Percentiles rank a stretch among this genome's conserved stretches.
phyloP scores from a whole-genome alignment of 2,329 filamentous ascomycete genomes.

The Diaporthe citriasiana region DNA sequence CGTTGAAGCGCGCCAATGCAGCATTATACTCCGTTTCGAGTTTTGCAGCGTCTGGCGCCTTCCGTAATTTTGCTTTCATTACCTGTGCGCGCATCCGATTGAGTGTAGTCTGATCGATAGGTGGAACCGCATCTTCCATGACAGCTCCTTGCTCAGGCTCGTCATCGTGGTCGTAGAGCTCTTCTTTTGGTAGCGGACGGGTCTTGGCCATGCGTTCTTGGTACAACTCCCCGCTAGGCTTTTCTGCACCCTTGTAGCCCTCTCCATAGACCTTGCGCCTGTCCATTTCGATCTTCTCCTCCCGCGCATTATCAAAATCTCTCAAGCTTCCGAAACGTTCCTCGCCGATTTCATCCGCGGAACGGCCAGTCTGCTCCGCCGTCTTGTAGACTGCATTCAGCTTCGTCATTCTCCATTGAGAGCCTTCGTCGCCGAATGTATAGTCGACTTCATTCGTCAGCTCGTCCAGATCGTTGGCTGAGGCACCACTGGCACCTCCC shows the following conservation, averaged over 20 bases:
- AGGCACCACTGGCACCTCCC: conserved; percentile 33
- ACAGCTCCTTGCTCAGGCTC: conserved; percentile 67
- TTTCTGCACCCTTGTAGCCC: conserved; percentile 87
- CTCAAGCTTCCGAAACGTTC: conserved; percentile 86
- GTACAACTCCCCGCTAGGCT: conserved; percentile 89
- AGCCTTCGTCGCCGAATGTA: conserved; percentile 89
- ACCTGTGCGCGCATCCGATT: conserved; percentile 94
- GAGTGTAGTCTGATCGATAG: conserved; percentile 82
- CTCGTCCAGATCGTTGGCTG: conserved; percentile 70
- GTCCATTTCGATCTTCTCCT: conserved; percentile 93
- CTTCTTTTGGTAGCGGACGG: conserved; percentile 55
- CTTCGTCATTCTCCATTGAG: conserved; percentile 97
- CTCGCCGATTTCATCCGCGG: conserved; percentile 84
- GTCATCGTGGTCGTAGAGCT: conserved; percentile 50
- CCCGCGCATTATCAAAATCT: conserved; percentile 91
- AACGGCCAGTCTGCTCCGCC: conserved; percentile 79
- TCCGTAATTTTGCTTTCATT: conserved; percentile 93
- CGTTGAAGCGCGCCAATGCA: conserved; percentile 73
- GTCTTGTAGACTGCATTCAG: conserved; percentile 86
- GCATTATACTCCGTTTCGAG: conserved; percentile 88
- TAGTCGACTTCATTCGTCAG: conserved; percentile 78
- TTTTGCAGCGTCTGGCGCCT: conserved; percentile 79
- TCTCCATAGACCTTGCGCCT: conserved; percentile 85
- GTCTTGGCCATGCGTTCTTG: conserved; percentile 78
- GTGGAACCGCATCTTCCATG: conserved; percentile 67